phyloP scores from a whole-genome alignment of 768 basidiomycete species.

The Holtermanniella nyarrowii region DNA sequence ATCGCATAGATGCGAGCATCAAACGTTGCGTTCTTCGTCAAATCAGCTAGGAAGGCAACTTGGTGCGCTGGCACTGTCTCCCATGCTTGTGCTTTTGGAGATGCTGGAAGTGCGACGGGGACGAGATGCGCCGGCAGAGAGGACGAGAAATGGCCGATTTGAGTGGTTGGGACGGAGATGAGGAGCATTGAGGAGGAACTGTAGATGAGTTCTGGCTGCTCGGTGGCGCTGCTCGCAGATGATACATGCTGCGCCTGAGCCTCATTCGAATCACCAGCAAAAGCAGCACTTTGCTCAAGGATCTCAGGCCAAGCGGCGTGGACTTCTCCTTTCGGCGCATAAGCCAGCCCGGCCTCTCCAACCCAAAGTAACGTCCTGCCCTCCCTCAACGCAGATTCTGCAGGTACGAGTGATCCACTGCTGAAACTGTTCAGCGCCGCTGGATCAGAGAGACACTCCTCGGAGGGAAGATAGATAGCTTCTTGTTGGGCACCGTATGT shows the following conservation, averaged over 20 bases:
- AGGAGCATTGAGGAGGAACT: conserved; percentile 24
- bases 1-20: conserved; percentile 58
- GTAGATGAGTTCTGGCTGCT: conserved; percentile 9
- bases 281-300: not conserved
- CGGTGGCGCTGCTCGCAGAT: conserved; percentile 2
- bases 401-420: conserved; percentile 13
- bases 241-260: conserved; percentile 1
- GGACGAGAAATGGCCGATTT: conserved; percentile 46
- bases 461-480: conserved; percentile 16
- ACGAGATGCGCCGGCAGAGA: conserved; percentile 66
- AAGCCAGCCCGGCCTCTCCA: conserved; percentile 37
- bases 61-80: conserved; percentile 53
- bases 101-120: conserved; percentile 48
- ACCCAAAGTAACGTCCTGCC: conserved; percentile 34
- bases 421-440: conserved; percentile 11
- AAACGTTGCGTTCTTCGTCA: conserved; percentile 56
- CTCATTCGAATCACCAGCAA: not conserved
- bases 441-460: conserved; percentile 12
- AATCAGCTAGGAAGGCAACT: conserved; percentile 49
- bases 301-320: conserved; percentile 5
- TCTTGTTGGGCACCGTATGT: conserved; percentile 14
- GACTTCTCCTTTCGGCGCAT: not conserved
- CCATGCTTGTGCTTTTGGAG: conserved; percentile 28
- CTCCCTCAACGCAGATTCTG: conserved; percentile 4
- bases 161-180: conserved; percentile 22